Conservation (phyloP, 352 stramenopile species). For the Paralagenidium karlingii region DNA sequence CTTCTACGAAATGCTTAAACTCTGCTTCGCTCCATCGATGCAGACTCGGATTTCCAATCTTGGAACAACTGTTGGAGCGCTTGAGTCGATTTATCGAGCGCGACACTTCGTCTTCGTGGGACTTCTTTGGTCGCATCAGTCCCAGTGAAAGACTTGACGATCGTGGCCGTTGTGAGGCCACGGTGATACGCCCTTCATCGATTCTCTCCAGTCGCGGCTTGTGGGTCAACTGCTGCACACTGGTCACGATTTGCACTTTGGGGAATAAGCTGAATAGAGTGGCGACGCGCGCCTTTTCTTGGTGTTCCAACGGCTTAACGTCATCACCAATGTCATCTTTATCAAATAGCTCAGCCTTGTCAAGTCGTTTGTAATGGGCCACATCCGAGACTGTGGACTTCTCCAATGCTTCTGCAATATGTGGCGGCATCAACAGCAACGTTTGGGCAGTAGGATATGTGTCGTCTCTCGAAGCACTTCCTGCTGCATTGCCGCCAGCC, state of each 20-base stretch:
- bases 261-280: conserved; percentile 75
- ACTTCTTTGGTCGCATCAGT: background rate
- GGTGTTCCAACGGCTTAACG: conserved; percentile 29
- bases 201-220: conserved; percentile 58
- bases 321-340: conserved; percentile 75
- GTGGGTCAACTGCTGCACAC: conserved; percentile 61
- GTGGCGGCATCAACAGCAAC: conserved; percentile 62
- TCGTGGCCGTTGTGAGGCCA: no score
- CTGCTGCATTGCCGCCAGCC: conserved; percentile 11
- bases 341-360: conserved; percentile 56
- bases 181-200: no score
- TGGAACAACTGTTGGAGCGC: conserved; percentile 46
- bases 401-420: conserved; percentile 54
- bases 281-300: conserved; percentile 24
- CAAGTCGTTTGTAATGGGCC: conserved; percentile 45
- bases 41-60: conserved; percentile 53
- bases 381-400: conserved; percentile 30
- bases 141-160: background rate
- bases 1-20: conserved; percentile 56
- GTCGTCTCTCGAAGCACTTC: conserved; percentile 12
- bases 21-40: conserved; percentile 59
- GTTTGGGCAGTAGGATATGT: conserved; percentile 28
- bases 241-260: conserved; percentile 73
- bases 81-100: conserved; percentile 37
- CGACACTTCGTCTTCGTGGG: conserved; percentile 10